These are phyloP conservation scores for Trichosporon sp. DNA, from an alignment of 1,284 basidiomycete species.

Conservation along the genomic window DNA sequence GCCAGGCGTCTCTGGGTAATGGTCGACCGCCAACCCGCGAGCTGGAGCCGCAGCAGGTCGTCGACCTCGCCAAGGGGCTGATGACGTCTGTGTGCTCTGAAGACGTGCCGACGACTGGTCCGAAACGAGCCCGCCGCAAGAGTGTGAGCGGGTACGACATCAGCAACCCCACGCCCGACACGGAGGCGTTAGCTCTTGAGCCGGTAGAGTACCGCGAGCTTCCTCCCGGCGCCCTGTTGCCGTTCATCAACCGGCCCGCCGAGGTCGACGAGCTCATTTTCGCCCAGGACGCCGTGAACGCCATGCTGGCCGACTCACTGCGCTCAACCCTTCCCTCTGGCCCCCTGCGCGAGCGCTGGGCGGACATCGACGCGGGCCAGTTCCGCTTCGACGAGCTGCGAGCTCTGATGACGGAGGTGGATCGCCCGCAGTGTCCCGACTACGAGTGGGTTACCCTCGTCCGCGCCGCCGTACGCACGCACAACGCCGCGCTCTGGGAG, in stretches of 20 bases:
- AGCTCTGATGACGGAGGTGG: slow-evolving; percentile 32
- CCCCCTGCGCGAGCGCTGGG: slow-evolving; percentile 29
- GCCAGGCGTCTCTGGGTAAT: not conserved
- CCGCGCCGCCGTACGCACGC: slow-evolving; percentile 35
- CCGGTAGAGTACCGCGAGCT: slow-evolving; percentile 47
- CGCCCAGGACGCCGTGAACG: slow-evolving; percentile 37
- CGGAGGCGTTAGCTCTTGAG: slow-evolving; percentile 39
- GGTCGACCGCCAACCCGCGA: slow-evolving; percentile 13
- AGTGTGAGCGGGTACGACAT: slow-evolving; percentile 12
- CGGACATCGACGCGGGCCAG: slow-evolving; percentile 30
- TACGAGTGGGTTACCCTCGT: slow-evolving; percentile 41
- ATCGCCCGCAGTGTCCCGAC: slow-evolving; percentile 37
- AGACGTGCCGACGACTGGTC: slow-evolving; percentile 24
- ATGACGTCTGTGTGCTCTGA: slow-evolving; percentile 34
- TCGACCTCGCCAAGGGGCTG: slow-evolving; percentile 37
- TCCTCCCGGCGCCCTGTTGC: slow-evolving; percentile 41
- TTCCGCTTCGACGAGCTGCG: slow-evolving; percentile 46
- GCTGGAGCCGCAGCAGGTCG: slow-evolving; percentile 41
- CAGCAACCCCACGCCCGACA: slow-evolving; percentile 1
- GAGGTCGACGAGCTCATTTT: slow-evolving; percentile 40
- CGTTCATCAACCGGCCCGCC: slow-evolving; percentile 38
- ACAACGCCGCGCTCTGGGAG: slow-evolving; percentile 43
- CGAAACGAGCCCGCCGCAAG: slow-evolving; percentile 35
- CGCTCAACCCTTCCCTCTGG: slow-evolving; percentile 39
- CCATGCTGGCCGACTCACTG: slow-evolving; percentile 34